These are phyloP conservation scores for Piper longum DNA, from an alignment of 164 flowering plant genomes.

Conservation along the genomic window DNA sequence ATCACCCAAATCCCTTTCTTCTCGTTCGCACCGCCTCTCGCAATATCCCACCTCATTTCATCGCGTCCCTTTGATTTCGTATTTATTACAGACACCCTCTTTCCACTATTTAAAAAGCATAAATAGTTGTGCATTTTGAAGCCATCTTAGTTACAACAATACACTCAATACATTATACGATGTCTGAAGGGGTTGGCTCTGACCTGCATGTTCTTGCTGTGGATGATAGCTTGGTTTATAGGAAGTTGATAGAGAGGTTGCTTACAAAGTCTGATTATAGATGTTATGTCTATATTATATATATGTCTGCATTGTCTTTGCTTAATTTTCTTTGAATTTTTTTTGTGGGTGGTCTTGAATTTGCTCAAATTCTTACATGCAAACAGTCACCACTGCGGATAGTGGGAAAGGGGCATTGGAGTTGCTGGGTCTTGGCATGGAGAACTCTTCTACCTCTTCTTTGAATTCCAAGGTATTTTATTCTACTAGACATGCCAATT, in stretches of 20 bases:
- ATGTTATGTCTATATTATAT: constrained; percentile 2
- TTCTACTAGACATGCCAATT: no score
- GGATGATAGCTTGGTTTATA: constrained; percentile 10
- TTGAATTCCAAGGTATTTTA: no score
- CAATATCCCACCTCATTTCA: no score
- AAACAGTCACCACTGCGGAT: constrained; percentile 14
- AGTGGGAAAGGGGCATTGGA: constrained; percentile 15
- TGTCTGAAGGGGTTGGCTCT: neutral
- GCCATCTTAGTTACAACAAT: neutral
- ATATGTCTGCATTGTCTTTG: neutral
- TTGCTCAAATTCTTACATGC: neutral
- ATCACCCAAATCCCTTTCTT: no score
- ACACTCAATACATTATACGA: no score
- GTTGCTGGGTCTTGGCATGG: constrained; percentile 8
- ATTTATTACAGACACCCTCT: no score
- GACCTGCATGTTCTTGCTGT: constrained; percentile 13
- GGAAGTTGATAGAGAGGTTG: constrained; percentile 9
- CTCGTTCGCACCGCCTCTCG: neutral
- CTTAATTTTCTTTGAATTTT: no score
- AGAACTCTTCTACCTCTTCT: no score
- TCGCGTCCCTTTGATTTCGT: no score
- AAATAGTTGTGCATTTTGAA: neutral
- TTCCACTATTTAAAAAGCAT: no score
- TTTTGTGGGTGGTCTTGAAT: neutral
- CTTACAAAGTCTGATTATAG: constrained; percentile 8